These are phyloP conservation scores for Dendrocalamus latiflorus DNA, from an alignment of 202 grass and related monocot genomes.

Conservation along the genomic window DNA sequence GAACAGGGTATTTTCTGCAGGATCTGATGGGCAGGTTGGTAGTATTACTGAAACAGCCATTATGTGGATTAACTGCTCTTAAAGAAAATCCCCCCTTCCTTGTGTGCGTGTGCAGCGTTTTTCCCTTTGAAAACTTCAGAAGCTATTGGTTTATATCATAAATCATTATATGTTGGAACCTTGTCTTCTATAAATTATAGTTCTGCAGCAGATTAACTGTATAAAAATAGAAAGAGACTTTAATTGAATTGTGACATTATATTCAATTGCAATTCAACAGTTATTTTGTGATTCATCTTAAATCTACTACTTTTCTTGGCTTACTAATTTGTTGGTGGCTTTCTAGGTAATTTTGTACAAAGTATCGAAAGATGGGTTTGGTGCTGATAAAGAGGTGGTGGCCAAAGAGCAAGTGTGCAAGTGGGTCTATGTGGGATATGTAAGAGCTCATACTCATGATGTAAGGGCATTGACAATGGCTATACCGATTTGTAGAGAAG, in stretches of 20 bases:
- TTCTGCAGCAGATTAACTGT: neutral
- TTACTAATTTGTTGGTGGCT: constrained; percentile 2
- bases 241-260: neutral
- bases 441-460: constrained; percentile 91
- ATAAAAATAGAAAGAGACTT: neutral
- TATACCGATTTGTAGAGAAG: constrained; percentile 85
- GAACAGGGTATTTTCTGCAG: constrained; percentile 86
- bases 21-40: constrained; percentile 97
- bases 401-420: constrained; percentile 51
- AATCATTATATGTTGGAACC: neutral
- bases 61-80: constrained; percentile 35
- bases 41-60: constrained; percentile 32
- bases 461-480: constrained; percentile 79
- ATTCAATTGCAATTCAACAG: neutral
- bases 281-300: neutral
- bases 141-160: neutral
- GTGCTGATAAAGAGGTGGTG: constrained; percentile 14
- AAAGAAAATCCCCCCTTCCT: neutral
- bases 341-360: constrained; percentile 94
- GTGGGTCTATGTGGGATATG: constrained; percentile 76
- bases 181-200: neutral
- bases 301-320: neutral
- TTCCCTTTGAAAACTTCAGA: neutral
- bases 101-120: neutral
- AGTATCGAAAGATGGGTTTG: constrained; percentile 31